Conservation (phyloP, 2,329 filamentous ascomycete species). For the Fusarium sterilihyphosum region DNA sequence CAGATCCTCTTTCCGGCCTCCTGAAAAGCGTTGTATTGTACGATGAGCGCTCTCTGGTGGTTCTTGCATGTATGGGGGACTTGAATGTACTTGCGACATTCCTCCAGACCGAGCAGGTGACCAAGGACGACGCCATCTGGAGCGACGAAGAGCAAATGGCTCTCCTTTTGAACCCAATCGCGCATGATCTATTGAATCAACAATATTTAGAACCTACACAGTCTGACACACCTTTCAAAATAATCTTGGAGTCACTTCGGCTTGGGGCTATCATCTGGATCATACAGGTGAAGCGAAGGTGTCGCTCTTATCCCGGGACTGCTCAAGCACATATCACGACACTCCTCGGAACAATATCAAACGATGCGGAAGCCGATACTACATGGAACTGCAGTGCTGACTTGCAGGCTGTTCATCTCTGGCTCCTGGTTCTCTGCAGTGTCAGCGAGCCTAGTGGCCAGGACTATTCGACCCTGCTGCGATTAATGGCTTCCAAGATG, state of each 20-base stretch:
- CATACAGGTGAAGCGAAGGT: slow-evolving; percentile 5
- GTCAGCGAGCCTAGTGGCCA: not conserved
- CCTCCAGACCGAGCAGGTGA: not conserved
- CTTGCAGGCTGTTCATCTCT: not conserved
- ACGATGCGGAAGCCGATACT: not conserved
- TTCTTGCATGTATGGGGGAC: slow-evolving; percentile 1
- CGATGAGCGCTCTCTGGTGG: not conserved
- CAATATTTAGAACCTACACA: not conserved
- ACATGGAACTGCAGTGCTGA: not conserved
- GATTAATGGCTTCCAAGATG: not conserved
- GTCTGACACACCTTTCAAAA: not conserved
- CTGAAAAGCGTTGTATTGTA: not conserved
- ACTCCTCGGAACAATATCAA: not conserved
- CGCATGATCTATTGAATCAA: not conserved
- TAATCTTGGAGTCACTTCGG: not conserved
- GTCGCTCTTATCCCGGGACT: slow-evolving; percentile 10
- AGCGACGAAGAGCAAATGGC: slow-evolving; percentile 1
- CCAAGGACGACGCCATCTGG: not conserved
- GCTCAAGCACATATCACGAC: not conserved
- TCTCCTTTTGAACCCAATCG: not conserved
- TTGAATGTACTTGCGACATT: not conserved
- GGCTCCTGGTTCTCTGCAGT: slow-evolving; percentile 12
- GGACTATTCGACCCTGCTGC: not conserved
- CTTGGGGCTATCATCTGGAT: slow-evolving; percentile 16
- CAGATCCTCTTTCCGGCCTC: not conserved